Evolutionary conservation across 345 rosid genomes (phyloP).

Genomic region (Populus tremula): DNA sequence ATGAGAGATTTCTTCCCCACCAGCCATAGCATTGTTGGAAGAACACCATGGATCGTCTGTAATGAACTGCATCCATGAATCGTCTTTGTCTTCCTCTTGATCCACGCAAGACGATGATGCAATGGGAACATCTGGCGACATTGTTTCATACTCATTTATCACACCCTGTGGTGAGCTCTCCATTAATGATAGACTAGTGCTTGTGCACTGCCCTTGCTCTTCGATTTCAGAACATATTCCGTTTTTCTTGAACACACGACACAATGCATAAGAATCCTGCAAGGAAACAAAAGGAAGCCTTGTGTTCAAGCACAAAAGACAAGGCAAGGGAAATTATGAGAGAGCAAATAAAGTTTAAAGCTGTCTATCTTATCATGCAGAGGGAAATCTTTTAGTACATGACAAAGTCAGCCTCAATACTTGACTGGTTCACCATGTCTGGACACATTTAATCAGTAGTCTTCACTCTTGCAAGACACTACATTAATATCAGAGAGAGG

Average conservation of each 20-base stretch:
- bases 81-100: conserved; percentile 72
- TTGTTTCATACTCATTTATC: conserved; percentile 43
- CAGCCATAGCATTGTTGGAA: conserved; percentile 26
- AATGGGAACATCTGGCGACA: conserved; percentile 72
- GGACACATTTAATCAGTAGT: no score
- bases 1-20: conserved; percentile 16
- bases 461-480: no score
- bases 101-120: conserved; percentile 50
- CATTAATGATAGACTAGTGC: conserved; percentile 27
- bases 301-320: background rate
- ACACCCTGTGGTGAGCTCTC: conserved; percentile 41
- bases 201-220: conserved; percentile 52
- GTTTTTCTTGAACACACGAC: conserved; percentile 94
- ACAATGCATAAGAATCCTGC: conserved; percentile 84
- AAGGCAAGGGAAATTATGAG: background rate
- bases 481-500: no score
- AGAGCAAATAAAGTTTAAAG: background rate
- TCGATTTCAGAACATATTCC: conserved; percentile 70
- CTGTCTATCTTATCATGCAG: background rate
- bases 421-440: no score
- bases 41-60: conserved; percentile 87
- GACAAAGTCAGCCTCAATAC: background rate
- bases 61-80: conserved; percentile 98
- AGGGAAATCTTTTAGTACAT: background rate
- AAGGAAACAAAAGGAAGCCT: background rate